Evolutionary conservation across 495 filamentous ascomycete genomes (phyloP), one percentile per base, ranked within the genome.

Genomic region (Penicillium angulare): DNA sequence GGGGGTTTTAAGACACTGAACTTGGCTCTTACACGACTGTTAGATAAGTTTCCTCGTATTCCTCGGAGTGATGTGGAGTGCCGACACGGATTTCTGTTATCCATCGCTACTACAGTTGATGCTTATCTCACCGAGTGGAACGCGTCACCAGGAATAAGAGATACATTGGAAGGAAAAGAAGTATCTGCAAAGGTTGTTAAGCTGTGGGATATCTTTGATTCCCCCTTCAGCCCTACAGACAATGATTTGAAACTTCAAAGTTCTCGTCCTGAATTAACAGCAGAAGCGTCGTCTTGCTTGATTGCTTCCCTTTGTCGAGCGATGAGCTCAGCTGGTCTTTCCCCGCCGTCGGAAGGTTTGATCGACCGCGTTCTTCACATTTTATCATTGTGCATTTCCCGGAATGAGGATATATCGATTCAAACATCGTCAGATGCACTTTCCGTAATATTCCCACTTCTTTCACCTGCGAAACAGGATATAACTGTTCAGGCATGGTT

Each of bases 231-330:
- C 12, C 72, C 76, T 35, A 67, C 60, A 2, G 68, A 71, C 43
- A 63, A 74, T 9, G 74, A 78, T 42, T 49, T 79, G 38, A 77
- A 71, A 5, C 66, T 71, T 27, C 72, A 71, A 40, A 63, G 76
- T 47, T 78, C 82, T n/a, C 80, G 82, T 4, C 86, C 87, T 0
- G 86, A 90, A 51, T 67, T 90, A 12, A 80, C 86, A 4, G 80
- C 84, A 12, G 88, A 90, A 59, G 82, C 82, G 8, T 73, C 75
- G 10, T 79, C 83, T 41, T 70, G 69, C 34, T 71, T 90, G 8
- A 73, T 88, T 34, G 61, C 64, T 1, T 73, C 68, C 16, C 67
- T 71, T 38, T 66, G 63, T 49, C 59, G 35, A 18, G 59, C 61
- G 23, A 44, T 49, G 16, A 39, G 39, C 13, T 53, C 44, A 35